Percentiles rank a stretch among this genome's conserved stretches.
phyloP scores from a whole-genome alignment of 2,329 filamentous ascomycete species.

The Ophiostoma perfectum region DNA sequence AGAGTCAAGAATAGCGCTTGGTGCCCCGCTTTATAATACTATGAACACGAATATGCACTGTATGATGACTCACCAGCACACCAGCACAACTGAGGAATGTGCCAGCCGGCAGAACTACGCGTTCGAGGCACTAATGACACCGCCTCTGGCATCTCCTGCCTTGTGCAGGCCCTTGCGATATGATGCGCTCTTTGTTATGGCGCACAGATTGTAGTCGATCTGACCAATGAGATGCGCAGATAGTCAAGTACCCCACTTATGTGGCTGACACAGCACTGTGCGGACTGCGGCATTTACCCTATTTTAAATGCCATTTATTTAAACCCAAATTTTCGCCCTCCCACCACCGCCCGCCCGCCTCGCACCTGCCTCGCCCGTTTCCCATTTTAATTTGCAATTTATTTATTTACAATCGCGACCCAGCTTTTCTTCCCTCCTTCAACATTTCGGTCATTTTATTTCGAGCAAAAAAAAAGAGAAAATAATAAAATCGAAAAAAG shows the following conservation, averaged over 20 bases:
- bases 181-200: constrained; percentile 5
- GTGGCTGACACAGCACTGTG: constrained; percentile 9
- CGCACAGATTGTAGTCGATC: background rate
- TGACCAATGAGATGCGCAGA: background rate
- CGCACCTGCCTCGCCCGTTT: background rate
- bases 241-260: background rate
- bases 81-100: background rate
- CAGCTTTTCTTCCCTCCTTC: constrained; percentile 12
- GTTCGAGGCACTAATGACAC: background rate
- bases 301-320: background rate
- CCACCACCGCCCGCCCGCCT: background rate
- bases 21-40: too few relatives aligned
- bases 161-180: background rate
- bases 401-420: constrained; percentile 16
- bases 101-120: background rate
- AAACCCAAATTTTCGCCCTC: constrained; percentile 3
- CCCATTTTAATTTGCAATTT: constrained; percentile 12
- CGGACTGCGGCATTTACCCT: background rate
- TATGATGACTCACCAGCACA: background rate
- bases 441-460: constrained; percentile 21
- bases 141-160: background rate
- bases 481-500: constrained; percentile 24
- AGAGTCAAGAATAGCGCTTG: too few relatives aligned
- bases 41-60: too few relatives aligned
- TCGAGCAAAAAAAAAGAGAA: constrained; percentile 23